Base-by-base conservation (phyloP, 2,329 filamentous ascomycete genomes). In the Hypoxylon sp. region DNA sequence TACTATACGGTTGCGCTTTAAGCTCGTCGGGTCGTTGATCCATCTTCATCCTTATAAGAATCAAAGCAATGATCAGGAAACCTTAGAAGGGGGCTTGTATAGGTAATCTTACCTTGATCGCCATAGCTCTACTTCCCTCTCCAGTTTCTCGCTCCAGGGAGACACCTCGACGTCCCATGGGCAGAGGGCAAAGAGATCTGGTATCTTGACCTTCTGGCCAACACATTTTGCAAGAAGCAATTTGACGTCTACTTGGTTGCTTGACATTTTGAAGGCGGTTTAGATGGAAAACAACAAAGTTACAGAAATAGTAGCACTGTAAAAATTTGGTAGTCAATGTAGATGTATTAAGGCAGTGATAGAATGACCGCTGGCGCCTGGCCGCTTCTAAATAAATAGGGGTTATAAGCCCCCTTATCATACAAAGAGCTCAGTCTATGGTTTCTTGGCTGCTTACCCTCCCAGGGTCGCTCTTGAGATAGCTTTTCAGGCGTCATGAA, bases 1-100 rank as follows among this genome's bases (percentile, higher is more conserved):
- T 1, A 53, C 47, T 37, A 52, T 53, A 39, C 53, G 61, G 53
- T 64, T 64, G 13, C 61, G 61, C 21, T 58, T 58, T n/a, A 64
- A 39, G 37, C 39, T 53, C 29, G 47, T 58, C 19, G 53, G 47
- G 15, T 57, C 46, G 7, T 46, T 31, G 29, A 64, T 48, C 53
- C 61, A 64, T 58, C 61, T 64, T 58, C 2, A 39, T 42, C 5
- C 6, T 37, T 19, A 27, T 64, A 3, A 52, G 48, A 57, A 46
- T 3, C 5, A 32, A 53, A 47, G 6, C 17, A n/a, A 6, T n/a
- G 15, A 19, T 52, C 19, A 10, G 1, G 13, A 17, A 7, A 29
- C 15, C 6, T 48, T 5, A 11, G 2, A 17, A 10, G 5, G 10
- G 19, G 10, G 11, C 6, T n/a, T 27, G 1, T 11, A 52, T 51